These are phyloP conservation scores for Trypanosoma conorhini DNA, from an alignment of 208 protist species.

Conservation along the genomic window DNA sequence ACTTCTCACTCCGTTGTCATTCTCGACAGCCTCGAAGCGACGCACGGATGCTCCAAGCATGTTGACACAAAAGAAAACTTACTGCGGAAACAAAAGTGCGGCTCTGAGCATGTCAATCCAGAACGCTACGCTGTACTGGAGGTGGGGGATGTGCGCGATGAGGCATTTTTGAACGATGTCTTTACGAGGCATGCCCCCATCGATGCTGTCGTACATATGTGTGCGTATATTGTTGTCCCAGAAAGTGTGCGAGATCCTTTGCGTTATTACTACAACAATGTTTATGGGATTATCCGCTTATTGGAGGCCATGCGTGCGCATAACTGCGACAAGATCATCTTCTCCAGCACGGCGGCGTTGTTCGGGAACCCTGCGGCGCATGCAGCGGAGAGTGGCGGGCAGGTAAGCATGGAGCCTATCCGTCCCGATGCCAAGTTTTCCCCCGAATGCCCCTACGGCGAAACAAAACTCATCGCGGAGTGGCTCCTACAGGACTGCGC, in stretches of 20 bases:
- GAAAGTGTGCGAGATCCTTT: constrained; percentile 93
- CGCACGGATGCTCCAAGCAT: constrained; percentile 62
- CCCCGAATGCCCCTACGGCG: constrained; percentile 94
- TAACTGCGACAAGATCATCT: constrained; percentile 94
- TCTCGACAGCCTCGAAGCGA: constrained; percentile 90
- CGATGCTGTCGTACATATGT: constrained; percentile 96
- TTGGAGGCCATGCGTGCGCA: constrained; percentile 92
- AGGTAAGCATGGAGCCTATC: constrained; percentile 55
- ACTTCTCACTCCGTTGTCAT: constrained; percentile 91
- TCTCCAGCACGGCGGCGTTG: constrained; percentile 96
- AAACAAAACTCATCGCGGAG: constrained; percentile 93
- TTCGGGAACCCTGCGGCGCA: constrained; percentile 75
- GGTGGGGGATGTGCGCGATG: constrained; percentile 88
- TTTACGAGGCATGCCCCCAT: constrained; percentile 89
- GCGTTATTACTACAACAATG: constrained; percentile 97
- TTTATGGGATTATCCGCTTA: constrained; percentile 92
- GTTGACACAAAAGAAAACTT: constrained; percentile 61
- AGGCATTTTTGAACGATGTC: constrained; percentile 74
- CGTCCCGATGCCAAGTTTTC: constrained; percentile 48
- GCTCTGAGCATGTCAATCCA: constrained; percentile 4
- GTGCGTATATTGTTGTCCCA: constrained; percentile 92
- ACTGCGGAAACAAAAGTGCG: constrained; percentile 11
- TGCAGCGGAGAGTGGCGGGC: background rate
- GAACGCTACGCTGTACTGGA: constrained; percentile 55
- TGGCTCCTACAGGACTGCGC: constrained; percentile 91